A percentile compares a stretch with the other conserved stretches of the same genome.
Evolutionary conservation across 306 rosid species (phyloP).

Genomic region (Cucumis hystrix): DNA sequence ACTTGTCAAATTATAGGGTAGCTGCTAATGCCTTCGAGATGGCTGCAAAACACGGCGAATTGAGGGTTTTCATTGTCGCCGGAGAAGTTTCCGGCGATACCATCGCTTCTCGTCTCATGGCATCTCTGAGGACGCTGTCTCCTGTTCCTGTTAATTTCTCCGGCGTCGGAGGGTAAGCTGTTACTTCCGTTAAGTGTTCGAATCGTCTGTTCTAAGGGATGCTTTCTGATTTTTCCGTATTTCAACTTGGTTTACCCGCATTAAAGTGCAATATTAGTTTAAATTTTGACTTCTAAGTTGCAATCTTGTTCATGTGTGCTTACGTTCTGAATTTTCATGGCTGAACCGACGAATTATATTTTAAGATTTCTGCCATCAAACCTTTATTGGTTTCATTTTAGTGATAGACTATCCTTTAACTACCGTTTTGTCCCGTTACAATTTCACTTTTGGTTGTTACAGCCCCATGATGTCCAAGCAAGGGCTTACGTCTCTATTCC

Average conservation of each 20-base stretch:
- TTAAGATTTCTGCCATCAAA: neutral
- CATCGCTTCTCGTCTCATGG: slow-evolving; percentile 77
- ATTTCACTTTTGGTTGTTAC: slow-evolving; percentile 12
- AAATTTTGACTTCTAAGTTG: neutral
- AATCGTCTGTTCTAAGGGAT: neutral
- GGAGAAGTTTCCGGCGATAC: slow-evolving; percentile 93
- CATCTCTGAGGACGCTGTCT: slow-evolving; percentile 42
- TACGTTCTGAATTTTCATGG: neutral
- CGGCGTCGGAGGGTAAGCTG: slow-evolving; percentile 75
- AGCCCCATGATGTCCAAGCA: slow-evolving; percentile 63
- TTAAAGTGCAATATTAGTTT: neutral
- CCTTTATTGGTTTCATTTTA: neutral
- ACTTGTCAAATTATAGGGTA: slow-evolving; percentile 19
- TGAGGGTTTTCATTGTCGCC: slow-evolving; percentile 67
- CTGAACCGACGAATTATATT: neutral
- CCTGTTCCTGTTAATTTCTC: slow-evolving; percentile 52
- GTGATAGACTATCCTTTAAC: neutral
- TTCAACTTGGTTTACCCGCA: neutral
- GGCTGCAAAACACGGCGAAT: slow-evolving; percentile 62
- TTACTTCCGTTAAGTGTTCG: neutral
- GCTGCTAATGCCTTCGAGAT: slow-evolving; percentile 20
- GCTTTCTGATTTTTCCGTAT: neutral
- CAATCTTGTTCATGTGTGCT: neutral
- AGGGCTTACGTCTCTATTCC: slow-evolving; percentile 61
- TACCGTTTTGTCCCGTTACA: neutral